phyloP scores from a whole-genome alignment of 1,284 basidiomycete species.

The Fomitiporia mediterranea region DNA sequence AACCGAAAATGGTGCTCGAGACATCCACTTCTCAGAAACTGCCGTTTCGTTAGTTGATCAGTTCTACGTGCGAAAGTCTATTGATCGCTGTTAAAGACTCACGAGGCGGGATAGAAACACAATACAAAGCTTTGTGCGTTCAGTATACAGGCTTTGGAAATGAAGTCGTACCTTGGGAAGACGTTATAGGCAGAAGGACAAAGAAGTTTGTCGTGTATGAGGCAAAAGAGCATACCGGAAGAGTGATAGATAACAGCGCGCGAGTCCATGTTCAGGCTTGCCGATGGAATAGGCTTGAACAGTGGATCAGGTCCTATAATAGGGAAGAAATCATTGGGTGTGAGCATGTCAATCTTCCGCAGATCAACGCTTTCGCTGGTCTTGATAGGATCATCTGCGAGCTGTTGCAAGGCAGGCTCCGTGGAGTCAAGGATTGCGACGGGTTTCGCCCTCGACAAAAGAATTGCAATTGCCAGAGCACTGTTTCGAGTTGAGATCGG shows the following conservation, averaged over 20 bases:
- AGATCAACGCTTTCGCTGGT: not conserved
- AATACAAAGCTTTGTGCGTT: conserved; percentile 4
- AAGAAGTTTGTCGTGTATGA: not conserved
- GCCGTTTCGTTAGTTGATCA: no score
- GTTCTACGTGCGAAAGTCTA: not conserved
- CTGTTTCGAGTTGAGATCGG: conserved; percentile 19
- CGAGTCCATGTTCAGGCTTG: conserved; percentile 9
- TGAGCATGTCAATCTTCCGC: not conserved
- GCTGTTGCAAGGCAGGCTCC: conserved; percentile 6
- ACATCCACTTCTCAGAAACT: conserved; percentile 13
- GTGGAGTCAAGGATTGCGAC: conserved; percentile 9
- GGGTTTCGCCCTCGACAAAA: conserved; percentile 11
- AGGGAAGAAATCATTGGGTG: conserved; percentile 14
- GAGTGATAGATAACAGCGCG: conserved; percentile 18
- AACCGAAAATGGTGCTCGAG: conserved; percentile 3
- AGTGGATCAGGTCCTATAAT: not conserved
- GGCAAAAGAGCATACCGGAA: conserved; percentile 8
- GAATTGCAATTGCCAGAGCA: conserved; percentile 12
- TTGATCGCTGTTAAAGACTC: not conserved
- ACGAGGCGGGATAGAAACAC: conserved; percentile 1
- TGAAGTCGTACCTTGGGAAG: conserved; percentile 17
- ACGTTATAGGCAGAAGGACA: no score
- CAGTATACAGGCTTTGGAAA: conserved; percentile 17
- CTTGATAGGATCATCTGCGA: not conserved
- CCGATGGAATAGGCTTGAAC: not conserved